A percentile compares a stretch with the other conserved stretches of the same genome.
phyloP scores from a whole-genome alignment of 2,329 filamentous ascomycete genomes.

The Zopfia rhizophila region DNA sequence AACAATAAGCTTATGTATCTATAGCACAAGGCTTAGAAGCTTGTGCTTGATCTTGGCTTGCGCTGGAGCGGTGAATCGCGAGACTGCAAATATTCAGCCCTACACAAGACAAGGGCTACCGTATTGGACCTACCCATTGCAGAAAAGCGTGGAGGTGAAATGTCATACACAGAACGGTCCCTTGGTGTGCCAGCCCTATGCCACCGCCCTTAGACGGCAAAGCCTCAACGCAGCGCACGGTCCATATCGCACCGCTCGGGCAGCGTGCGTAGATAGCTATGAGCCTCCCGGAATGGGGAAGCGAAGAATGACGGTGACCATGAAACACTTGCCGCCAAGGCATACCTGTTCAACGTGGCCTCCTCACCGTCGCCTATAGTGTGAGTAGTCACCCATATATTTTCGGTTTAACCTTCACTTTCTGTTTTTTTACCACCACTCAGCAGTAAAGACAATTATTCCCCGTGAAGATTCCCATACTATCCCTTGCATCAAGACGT shows the following conservation, averaged over 20 bases:
- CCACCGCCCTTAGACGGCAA: conserved; percentile 32
- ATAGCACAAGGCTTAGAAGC: conserved; percentile 24
- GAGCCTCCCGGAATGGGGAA: conserved; percentile 21
- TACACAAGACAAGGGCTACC: conserved; percentile 21
- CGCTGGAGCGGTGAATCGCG: conserved; percentile 37
- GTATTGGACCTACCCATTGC: conserved; percentile 26
- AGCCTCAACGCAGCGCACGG: conserved; percentile 38
- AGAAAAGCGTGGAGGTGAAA: conserved; percentile 29
- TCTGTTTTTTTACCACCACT: no score
- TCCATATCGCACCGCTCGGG: conserved; percentile 26
- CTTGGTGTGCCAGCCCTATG: conserved; percentile 28
- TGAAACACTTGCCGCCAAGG: conserved; percentile 26
- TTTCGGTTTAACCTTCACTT: conserved; percentile 22
- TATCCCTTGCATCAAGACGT: neutral
- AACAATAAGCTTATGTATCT: conserved; percentile 42
- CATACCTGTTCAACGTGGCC: conserved; percentile 21
- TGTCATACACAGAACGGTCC: conserved; percentile 26
- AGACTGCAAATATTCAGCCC: conserved; percentile 33
- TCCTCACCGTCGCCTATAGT: conserved; percentile 16
- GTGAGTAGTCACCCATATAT: conserved; percentile 11
- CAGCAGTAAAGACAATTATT: no score
- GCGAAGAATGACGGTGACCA: conserved; percentile 19
- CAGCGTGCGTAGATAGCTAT: conserved; percentile 26
- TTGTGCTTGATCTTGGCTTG: conserved; percentile 23
- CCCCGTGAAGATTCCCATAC: neutral